These are phyloP conservation scores for Penicillium odoratum DNA, from an alignment of 495 filamentous ascomycete genomes.

Conservation along the genomic window DNA sequence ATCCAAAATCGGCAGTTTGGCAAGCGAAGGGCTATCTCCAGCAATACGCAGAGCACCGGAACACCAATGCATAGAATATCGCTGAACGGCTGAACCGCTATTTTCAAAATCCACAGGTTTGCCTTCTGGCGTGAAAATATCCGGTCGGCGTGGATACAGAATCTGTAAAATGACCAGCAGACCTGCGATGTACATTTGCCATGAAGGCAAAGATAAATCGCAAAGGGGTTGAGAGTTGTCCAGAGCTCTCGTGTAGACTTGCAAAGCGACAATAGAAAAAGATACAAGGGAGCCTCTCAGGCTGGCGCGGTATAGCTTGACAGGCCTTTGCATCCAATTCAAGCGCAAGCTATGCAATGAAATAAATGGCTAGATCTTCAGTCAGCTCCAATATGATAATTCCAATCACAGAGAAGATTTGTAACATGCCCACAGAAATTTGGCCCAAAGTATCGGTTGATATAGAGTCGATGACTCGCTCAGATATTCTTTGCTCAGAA, in stretches of 20 bases:
- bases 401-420: too few species aligned
- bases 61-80: conserved; percentile 3
- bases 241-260: background rate
- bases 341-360: background rate
- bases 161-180: background rate
- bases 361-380: background rate
- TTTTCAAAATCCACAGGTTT: background rate
- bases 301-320: background rate
- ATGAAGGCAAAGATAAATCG: too few species aligned
- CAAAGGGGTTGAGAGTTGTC: too few species aligned
- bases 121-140: background rate
- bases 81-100: background rate
- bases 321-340: background rate
- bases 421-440: background rate
- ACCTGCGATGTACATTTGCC: background rate
- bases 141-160: conserved; percentile 1
- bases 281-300: background rate
- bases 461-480: background rate
- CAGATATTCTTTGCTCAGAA: background rate
- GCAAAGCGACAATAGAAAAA: background rate
- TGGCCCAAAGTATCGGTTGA: background rate
- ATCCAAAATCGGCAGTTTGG: background rate
- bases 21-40: background rate
- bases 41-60: background rate
- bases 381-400: background rate